Evolutionary conservation across 2,329 filamentous ascomycete genomes (phyloP).

Genomic region (Didymella segeticola): DNA sequence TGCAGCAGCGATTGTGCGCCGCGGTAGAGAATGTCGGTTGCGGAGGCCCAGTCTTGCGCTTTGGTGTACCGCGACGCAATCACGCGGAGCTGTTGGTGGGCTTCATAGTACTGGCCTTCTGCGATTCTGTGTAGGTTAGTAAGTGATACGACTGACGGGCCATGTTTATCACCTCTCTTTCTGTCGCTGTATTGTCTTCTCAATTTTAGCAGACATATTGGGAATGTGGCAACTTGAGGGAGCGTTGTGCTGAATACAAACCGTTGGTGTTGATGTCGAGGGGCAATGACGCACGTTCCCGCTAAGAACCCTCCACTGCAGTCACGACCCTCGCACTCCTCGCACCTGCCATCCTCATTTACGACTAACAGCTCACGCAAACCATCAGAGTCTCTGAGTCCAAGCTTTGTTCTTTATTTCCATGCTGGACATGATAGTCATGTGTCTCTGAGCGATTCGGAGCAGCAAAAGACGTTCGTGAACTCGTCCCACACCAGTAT

Average conservation of each 20-base stretch:
- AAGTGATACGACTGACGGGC: background rate
- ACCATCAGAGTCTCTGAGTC: background rate
- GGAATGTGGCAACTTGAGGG: background rate
- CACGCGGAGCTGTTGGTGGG: slow-evolving; percentile 96
- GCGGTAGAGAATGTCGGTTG: slow-evolving; percentile 83
- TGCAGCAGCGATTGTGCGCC: slow-evolving; percentile 86
- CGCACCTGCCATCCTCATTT: background rate
- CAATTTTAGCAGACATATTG: slow-evolving; percentile 61
- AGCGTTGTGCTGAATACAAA: background rate
- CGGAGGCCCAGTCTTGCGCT: slow-evolving; percentile 79
- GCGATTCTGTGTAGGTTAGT: slow-evolving; percentile 66
- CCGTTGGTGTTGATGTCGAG: slow-evolving; percentile 1
- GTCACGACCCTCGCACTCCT: background rate
- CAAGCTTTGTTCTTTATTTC: background rate
- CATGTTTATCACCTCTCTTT: slow-evolving; percentile 68
- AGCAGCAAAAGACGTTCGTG: background rate
- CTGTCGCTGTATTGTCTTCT: slow-evolving; percentile 76
- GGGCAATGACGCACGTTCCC: slow-evolving; percentile 29
- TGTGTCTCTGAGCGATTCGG: background rate
- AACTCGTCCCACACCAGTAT: background rate
- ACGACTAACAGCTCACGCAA: background rate
- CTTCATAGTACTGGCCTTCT: slow-evolving; percentile 95
- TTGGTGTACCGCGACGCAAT: slow-evolving; percentile 95
- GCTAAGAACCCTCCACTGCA: slow-evolving; percentile 1
- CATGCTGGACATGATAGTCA: background rate